These are phyloP conservation scores for Starmerella khaoyaiensis DNA, from an alignment of 805 yeast genomes.

Conservation along the genomic window DNA sequence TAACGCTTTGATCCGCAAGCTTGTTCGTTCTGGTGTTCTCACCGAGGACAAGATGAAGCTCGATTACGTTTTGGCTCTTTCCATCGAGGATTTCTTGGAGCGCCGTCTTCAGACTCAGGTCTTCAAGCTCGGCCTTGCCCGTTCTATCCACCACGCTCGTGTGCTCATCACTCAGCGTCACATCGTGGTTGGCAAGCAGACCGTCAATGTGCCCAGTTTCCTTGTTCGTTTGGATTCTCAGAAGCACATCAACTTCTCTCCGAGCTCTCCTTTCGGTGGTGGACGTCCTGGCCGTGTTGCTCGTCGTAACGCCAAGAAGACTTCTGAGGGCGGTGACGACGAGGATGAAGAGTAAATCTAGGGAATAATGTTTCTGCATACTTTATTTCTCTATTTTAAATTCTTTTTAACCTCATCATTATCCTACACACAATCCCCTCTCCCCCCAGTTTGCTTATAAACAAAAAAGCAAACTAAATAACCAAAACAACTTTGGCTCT, in stretches of 20 bases:
- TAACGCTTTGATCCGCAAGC: conserved; percentile 99
- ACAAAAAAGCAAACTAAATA: too few species aligned
- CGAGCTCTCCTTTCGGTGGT: conserved; percentile 99
- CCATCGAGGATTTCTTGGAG: conserved; percentile 98
- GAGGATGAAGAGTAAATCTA: conserved; percentile 56
- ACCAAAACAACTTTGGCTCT: neutral
- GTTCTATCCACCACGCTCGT: conserved; percentile 99
- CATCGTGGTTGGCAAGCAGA: conserved; percentile 99
- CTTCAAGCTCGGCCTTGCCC: conserved; percentile 98
- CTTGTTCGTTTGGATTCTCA: conserved; percentile 99
- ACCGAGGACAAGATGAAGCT: conserved; percentile 99
- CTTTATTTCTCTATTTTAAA: conserved; percentile 3
- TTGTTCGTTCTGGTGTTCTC: conserved; percentile 97
- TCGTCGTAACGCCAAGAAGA: conserved; percentile 72
- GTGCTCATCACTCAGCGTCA: conserved; percentile 97
- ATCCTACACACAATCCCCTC: too few species aligned
- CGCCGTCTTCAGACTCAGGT: conserved; percentile 99
- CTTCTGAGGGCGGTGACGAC: conserved; percentile 53
- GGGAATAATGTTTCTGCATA: conserved; percentile 4
- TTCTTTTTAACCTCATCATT: too few species aligned
- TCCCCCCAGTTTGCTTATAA: too few species aligned
- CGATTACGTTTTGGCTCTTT: conserved; percentile 98
- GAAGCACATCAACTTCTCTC: conserved; percentile 99
- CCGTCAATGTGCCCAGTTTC: conserved; percentile 97
- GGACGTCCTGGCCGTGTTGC: conserved; percentile 99